Conservation (phyloP, 2,329 filamentous ascomycete genomes). For the Sporothrix brunneoviolacea region DNA sequence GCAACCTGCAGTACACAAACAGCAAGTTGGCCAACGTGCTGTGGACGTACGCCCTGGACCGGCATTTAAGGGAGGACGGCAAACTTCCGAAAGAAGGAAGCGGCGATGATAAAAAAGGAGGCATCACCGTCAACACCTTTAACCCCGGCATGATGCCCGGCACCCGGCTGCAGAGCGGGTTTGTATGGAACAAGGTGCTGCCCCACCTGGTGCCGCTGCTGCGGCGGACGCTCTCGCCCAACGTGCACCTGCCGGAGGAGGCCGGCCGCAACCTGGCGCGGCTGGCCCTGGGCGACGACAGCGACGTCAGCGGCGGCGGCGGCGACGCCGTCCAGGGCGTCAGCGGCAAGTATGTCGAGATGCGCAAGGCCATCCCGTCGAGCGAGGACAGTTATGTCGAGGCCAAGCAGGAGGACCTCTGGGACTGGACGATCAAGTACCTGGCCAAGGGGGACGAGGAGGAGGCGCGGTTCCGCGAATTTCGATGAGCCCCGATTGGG, state of each 20-base stretch:
- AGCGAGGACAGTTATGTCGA: conserved; percentile 38
- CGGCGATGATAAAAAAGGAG: too few species aligned
- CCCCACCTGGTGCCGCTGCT: conserved; percentile 3
- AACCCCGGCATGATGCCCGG: conserved; percentile 17
- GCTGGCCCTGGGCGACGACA: conserved; percentile 26
- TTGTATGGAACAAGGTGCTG: conserved; percentile 19
- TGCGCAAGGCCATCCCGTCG: conserved; percentile 30
- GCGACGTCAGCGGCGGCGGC: too few species aligned
- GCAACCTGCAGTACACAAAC: conserved; percentile 13
- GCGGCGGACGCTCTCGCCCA: background rate
- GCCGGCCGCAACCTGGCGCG: conserved; percentile 35
- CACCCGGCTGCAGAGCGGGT: conserved; percentile 27
- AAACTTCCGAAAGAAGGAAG: too few species aligned
- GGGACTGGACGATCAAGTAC: conserved; percentile 39
- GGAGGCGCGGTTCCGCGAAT: conserved; percentile 5
- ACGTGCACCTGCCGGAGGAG: conserved; percentile 33
- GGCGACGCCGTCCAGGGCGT: background rate
- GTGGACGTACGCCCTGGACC: conserved; percentile 39
- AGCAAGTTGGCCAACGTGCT: conserved; percentile 22
- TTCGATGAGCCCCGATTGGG: too few species aligned
- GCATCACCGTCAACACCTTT: conserved; percentile 5
- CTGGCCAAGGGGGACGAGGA: conserved; percentile 24
- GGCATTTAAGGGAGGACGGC: conserved; percentile 15
- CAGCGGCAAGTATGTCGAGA: conserved; percentile 36
- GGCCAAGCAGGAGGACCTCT: conserved; percentile 42